These are phyloP conservation scores for Globisporangium viniferum DNA, from an alignment of 352 stramenopile genomes.

Conservation along the genomic window DNA sequence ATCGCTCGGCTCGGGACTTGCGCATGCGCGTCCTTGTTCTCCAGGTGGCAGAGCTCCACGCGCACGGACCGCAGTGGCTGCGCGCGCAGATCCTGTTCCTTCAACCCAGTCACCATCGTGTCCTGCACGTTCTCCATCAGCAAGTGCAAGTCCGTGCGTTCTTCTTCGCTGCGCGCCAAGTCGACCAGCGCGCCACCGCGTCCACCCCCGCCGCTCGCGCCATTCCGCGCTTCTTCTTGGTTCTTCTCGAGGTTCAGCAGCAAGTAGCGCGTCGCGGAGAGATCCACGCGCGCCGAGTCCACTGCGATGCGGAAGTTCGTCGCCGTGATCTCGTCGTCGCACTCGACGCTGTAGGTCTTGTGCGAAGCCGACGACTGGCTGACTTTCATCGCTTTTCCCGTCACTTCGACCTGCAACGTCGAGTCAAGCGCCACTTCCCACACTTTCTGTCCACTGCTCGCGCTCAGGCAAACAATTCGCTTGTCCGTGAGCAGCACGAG, in stretches of 20 bases:
- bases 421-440: constrained; percentile 85
- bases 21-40: constrained; percentile 85
- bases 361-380: constrained; percentile 39
- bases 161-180: constrained; percentile 45
- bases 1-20: constrained; percentile 68
- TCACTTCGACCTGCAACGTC: constrained; percentile 54
- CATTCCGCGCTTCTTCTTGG: constrained; percentile 58
- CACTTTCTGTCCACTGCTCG: constrained; percentile 68
- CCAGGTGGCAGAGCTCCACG: constrained; percentile 80
- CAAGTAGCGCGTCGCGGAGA: constrained; percentile 72
- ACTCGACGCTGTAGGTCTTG: constrained; percentile 71
- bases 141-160: constrained; percentile 68
- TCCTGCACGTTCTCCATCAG: constrained; percentile 84
- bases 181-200: constrained; percentile 3
- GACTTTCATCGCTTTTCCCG: constrained; percentile 42
- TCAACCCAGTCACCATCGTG: constrained; percentile 72
- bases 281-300: constrained; percentile 67
- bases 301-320: constrained; percentile 80
- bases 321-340: constrained; percentile 50
- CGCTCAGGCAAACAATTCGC: constrained; percentile 72
- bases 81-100: constrained; percentile 59
- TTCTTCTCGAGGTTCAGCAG: constrained; percentile 83
- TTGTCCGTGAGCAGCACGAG: constrained; percentile 83
- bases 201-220: not conserved
- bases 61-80: constrained; percentile 78